Evolutionary conservation across 192 early-diverging fungal species (phyloP).

Genomic region (Pilaira anomala): DNA sequence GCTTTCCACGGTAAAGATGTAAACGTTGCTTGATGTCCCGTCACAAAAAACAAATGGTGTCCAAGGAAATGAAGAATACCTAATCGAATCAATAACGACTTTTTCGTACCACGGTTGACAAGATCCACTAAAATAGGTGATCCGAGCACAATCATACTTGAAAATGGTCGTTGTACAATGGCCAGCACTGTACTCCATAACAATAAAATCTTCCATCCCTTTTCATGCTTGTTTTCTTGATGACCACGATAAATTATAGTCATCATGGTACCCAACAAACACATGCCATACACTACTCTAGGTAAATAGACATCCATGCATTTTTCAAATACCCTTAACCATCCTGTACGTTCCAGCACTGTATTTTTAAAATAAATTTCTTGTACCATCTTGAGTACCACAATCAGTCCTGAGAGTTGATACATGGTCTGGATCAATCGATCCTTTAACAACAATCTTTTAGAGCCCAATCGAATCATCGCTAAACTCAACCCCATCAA

Average conservation of each 20-base stretch:
- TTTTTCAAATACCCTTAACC: constrained; percentile 4
- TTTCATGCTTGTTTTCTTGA: neutral
- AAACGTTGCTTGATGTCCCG: constrained; percentile 89
- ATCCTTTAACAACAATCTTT: too few species aligned
- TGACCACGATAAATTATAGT: too few species aligned
- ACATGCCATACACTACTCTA: constrained; percentile 13
- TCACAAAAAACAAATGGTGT: constrained; percentile 72
- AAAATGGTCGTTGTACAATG: constrained; percentile 31
- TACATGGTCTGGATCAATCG: too few species aligned
- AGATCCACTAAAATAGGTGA: constrained; percentile 16
- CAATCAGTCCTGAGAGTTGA: neutral
- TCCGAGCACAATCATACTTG: constrained; percentile 15
- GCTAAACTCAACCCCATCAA: too few species aligned
- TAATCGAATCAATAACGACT: constrained; percentile 14
- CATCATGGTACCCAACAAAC: neutral
- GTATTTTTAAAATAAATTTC: neutral
- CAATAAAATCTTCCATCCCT: neutral
- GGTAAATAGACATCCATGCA: constrained; percentile 28
- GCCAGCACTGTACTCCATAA: constrained; percentile 21
- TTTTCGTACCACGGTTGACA: neutral
- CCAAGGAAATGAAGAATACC: constrained; percentile 31
- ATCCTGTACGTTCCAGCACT: constrained; percentile 42
- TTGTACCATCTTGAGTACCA: neutral
- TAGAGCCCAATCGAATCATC: too few species aligned
- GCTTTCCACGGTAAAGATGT: constrained; percentile 89